Evolutionary conservation across 208 protist genomes (phyloP), one percentile per base, ranked within the genome.

Genomic region (Phytomonas francai): DNA sequence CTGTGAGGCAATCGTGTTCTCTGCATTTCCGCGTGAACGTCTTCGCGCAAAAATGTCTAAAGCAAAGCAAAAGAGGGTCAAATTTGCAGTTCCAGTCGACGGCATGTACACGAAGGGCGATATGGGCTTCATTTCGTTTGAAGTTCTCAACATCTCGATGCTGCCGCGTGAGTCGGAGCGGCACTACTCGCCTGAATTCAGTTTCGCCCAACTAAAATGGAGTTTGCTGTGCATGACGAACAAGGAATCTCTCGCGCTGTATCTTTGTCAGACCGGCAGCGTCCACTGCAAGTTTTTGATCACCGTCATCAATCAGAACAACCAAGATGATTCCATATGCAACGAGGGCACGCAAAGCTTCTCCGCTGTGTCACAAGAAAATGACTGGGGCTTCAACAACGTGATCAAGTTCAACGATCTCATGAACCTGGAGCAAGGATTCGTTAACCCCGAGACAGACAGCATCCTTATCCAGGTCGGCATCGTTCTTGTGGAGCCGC

Each of bases 261-360:
- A 96, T 74, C 83, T 96, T 22, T 96, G 90, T 74, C 90, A 96
- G 71, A 92, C 85, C 19, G 90, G 86, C 58, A 96, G 84, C 57
- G 87, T 96, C 36, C 86, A 90, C 76, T 96, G 90, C 77, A 96
- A 96, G 76, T 96, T 96, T 72, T 72, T 96, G 71, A 93, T 96
- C 71, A 93, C 90, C 14, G 84, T 96, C 19, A 74, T 93, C 61
- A 96, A 96, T 74, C 89, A 89, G 66, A 27, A 72, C 27, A 91
- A 92, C 78, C 72, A 74, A 3, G 85, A 93, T 49, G 88, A 96
- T 77, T 93, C 90, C 54, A 92, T 96, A 58, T 91, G 85, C 65
- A 96, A 93, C 72, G 90, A 96, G 67, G 90, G 90, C 11, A 96
- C 90, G 14, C 90, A 96, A 71, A 86, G 86, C 65, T 96, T 96